phyloP scores from a whole-genome alignment of 2,329 filamentous ascomycete species.

The Orbilia blumenaviensis region DNA sequence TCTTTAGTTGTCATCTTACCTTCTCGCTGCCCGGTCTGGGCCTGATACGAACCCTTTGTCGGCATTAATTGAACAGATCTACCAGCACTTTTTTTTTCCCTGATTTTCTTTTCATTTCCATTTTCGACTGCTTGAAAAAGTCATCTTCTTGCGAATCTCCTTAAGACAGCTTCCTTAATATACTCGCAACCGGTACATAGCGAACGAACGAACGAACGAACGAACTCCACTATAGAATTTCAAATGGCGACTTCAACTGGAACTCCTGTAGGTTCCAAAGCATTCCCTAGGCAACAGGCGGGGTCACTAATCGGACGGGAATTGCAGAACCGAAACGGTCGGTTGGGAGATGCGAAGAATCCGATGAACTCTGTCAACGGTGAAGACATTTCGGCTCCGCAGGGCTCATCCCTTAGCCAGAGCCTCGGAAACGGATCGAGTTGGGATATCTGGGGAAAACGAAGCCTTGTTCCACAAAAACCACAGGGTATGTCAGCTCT shows the following conservation, averaged over 20 bases:
- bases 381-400: slow-evolving; percentile 34
- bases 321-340: slow-evolving; percentile 43
- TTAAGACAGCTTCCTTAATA: background rate
- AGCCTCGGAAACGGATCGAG: slow-evolving; percentile 50
- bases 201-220: background rate
- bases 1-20: slow-evolving; percentile 5
- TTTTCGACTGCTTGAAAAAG: background rate
- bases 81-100: background rate
- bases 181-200: slow-evolving; percentile 22
- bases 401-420: slow-evolving; percentile 41
- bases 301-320: slow-evolving; percentile 17
- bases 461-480: slow-evolving; percentile 30
- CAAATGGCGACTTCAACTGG: slow-evolving; percentile 46
- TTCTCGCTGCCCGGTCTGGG: slow-evolving; percentile 33
- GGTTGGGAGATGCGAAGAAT: slow-evolving; percentile 43
- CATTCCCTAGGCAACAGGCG: background rate
- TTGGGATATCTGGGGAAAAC: slow-evolving; percentile 52
- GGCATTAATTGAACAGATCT: slow-evolving; percentile 1
- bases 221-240: slow-evolving; percentile 6
- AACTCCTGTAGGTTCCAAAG: slow-evolving; percentile 25
- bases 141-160: background rate
- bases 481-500: slow-evolving; percentile 34
- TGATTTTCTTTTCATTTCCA: too few species aligned
- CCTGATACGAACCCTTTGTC: slow-evolving; percentile 17
- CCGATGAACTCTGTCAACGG: slow-evolving; percentile 26